These are phyloP conservation scores for Glycine latifolia DNA, from an alignment of 306 rosid species.

Conservation along the genomic window DNA sequence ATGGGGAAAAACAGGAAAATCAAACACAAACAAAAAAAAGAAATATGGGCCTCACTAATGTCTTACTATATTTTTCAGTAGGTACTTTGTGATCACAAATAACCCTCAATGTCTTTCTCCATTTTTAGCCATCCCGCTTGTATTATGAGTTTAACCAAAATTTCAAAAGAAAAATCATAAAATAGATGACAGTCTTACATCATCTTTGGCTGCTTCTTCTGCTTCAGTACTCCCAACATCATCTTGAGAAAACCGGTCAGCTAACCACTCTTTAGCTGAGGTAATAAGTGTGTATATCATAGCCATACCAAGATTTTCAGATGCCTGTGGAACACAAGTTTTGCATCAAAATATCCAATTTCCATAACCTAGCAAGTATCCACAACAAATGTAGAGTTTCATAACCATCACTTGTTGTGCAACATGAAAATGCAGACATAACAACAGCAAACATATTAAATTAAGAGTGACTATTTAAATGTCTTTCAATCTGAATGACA, in stretches of 20 bases:
- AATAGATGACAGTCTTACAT: conserved; percentile 59
- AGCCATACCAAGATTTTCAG: conserved; percentile 99
- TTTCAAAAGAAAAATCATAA: neutral
- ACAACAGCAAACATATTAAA: conserved; percentile 6
- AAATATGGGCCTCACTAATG: too few species aligned
- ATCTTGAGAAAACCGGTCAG: conserved; percentile 76
- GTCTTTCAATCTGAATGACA: conserved; percentile 21
- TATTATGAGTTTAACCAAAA: neutral
- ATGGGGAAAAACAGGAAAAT: too few species aligned
- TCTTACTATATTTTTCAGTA: too few species aligned
- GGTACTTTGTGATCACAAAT: too few species aligned
- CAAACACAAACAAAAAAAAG: too few species aligned
- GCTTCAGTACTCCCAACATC: conserved; percentile 66
- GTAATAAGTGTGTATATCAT: conserved; percentile 93
- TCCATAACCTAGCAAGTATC: conserved; percentile 38
- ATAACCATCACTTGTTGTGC: conserved; percentile 37
- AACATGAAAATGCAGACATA: conserved; percentile 37
- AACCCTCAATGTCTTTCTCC: too few species aligned
- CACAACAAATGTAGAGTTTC: conserved; percentile 44
- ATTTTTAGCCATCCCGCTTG: too few species aligned
- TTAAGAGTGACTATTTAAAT: conserved; percentile 31
- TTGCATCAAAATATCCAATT: conserved; percentile 43
- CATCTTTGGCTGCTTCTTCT: conserved; percentile 89
- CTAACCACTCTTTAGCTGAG: conserved; percentile 96
- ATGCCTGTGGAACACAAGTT: conserved; percentile 70